These are phyloP conservation scores for Lachancea quebecensis DNA, from an alignment of 805 yeast species.

Conservation along the genomic window DNA sequence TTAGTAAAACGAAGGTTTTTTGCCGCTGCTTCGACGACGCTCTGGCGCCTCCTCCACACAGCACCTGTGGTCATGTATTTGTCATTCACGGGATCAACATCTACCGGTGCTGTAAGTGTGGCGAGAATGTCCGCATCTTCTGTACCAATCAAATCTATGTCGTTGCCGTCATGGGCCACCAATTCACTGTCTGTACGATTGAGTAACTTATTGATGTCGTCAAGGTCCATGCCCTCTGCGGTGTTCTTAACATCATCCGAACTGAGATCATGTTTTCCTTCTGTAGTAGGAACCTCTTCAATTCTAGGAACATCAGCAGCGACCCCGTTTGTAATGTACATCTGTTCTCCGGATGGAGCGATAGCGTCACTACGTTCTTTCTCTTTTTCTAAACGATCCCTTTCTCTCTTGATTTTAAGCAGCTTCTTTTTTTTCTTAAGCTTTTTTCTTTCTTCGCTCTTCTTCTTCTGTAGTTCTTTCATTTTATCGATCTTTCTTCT, in stretches of 20 bases:
- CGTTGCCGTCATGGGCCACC: conserved; percentile 14
- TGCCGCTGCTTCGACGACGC: conserved; percentile 65
- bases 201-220: conserved; percentile 28
- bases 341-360: conserved; percentile 2
- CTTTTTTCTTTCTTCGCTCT: conserved; percentile 29
- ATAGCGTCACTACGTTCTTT: conserved; percentile 3
- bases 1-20: conserved; percentile 72
- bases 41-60: conserved; percentile 50
- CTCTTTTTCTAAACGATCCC: conserved; percentile 27
- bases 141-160: conserved; percentile 16
- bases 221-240: conserved; percentile 26
- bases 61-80: conserved; percentile 18
- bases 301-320: neutral
- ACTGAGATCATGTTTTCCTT: neutral
- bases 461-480: conserved; percentile 31
- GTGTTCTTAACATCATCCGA: conserved; percentile 15
- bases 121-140: conserved; percentile 29
- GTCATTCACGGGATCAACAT: conserved; percentile 15
- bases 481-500: conserved; percentile 31
- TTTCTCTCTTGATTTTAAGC: conserved; percentile 27
- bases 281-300: neutral
- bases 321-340: conserved; percentile 1
- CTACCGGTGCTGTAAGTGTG: conserved; percentile 31
- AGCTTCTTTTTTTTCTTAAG: conserved; percentile 30
- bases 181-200: conserved; percentile 6